A percentile compares a stretch with the other conserved stretches of the same genome.
Conservation (phyloP, 257 asterid genomes). For the Gardenia jasminoides region DNA sequence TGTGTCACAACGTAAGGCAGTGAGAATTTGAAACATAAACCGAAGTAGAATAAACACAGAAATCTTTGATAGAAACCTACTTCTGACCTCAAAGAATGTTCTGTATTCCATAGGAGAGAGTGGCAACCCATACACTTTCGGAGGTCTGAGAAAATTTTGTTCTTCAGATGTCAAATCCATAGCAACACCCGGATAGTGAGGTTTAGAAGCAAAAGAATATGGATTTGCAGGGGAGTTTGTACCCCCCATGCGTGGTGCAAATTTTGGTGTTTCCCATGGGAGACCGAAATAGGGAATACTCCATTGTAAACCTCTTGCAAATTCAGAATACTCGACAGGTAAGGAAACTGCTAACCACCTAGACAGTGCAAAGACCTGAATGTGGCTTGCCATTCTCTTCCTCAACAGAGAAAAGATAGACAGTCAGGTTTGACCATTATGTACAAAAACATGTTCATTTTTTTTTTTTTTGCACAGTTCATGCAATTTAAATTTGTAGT, state of each 20-base stretch:
- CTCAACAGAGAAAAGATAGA: conserved; percentile 18
- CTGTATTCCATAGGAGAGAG: conserved; percentile 68
- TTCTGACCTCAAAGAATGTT: conserved; percentile 71
- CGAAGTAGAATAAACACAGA: not conserved
- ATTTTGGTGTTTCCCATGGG: conserved; percentile 71
- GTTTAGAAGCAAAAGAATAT: conserved; percentile 32
- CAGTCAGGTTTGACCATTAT: conserved; percentile 4
- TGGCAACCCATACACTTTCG: conserved; percentile 64
- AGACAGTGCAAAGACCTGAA: conserved; percentile 78
- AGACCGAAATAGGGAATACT: conserved; percentile 82
- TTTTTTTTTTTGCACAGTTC: no score
- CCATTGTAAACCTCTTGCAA: conserved; percentile 82
- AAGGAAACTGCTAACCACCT: conserved; percentile 74
- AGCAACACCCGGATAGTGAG: conserved; percentile 33
- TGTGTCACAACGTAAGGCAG: conserved; percentile 45
- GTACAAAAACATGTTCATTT: not conserved
- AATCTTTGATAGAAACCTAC: not conserved
- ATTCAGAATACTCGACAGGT: conserved; percentile 85
- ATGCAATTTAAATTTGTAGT: no score
- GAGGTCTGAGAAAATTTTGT: conserved; percentile 31
- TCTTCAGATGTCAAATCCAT: conserved; percentile 38
- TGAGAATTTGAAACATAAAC: conserved; percentile 19
- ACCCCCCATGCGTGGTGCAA: conserved; percentile 43
- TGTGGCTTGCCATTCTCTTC: conserved; percentile 85
- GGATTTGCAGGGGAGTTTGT: conserved; percentile 52